phyloP scores from a whole-genome alignment of 2,329 filamentous ascomycete genomes.

The Colletotrichum sp. region DNA sequence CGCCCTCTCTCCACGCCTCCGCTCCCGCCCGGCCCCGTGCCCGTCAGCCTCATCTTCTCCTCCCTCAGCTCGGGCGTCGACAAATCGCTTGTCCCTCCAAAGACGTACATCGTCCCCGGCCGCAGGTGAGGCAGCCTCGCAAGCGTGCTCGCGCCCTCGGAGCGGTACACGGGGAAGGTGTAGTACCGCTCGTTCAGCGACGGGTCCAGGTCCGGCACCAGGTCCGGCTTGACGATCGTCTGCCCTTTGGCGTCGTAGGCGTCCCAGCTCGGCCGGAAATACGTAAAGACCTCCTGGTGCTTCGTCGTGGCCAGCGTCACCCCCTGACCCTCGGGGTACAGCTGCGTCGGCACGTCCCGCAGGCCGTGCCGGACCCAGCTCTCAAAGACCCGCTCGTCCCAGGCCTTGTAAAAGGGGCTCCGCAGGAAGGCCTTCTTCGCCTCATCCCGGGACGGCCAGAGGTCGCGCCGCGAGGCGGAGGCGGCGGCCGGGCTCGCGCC shows the following conservation, averaged over 20 bases:
- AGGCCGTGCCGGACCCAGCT: constrained; percentile 76
- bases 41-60: constrained; percentile 68
- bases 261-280: constrained; percentile 65
- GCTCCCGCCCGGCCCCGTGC: constrained; percentile 69
- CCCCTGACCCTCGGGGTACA: constrained; percentile 50
- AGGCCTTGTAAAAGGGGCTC: constrained; percentile 78
- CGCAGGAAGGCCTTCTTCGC: constrained; percentile 71
- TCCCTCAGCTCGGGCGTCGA: constrained; percentile 53
- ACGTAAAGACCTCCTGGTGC: constrained; percentile 87
- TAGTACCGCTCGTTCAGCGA: constrained; percentile 37
- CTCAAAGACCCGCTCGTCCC: constrained; percentile 83
- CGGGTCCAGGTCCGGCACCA: constrained; percentile 51
- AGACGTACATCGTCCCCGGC: constrained; percentile 72
- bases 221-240: constrained; percentile 41
- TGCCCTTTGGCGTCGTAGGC: constrained; percentile 43
- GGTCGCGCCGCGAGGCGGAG: constrained; percentile 76
- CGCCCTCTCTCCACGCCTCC: constrained; percentile 67
- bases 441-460: constrained; percentile 77
- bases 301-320: constrained; percentile 83
- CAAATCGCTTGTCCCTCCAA: constrained; percentile 65
- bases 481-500: constrained; percentile 53
- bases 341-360: constrained; percentile 70
- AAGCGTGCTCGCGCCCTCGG: constrained; percentile 65
- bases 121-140: constrained; percentile 63
- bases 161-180: constrained; percentile 67